phyloP scores from a whole-genome alignment of 78 protist species.

The Goniomonas avonlea region DNA sequence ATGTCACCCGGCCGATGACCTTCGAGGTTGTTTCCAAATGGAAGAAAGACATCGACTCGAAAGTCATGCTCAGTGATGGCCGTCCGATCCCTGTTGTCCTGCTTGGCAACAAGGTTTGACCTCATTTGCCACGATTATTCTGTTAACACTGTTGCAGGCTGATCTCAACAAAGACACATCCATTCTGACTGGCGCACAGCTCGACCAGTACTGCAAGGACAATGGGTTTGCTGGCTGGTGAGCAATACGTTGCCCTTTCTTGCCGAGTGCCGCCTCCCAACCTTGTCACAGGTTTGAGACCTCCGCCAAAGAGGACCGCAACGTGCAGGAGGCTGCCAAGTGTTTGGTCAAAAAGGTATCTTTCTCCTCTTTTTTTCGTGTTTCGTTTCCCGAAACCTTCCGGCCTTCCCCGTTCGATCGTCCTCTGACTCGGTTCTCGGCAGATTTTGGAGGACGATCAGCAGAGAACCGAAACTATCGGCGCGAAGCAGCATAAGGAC shows the following conservation, averaged over 20 bases:
- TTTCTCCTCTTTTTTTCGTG: background rate
- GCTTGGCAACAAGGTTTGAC: conserved; percentile 17
- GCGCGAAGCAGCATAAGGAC: too few species aligned
- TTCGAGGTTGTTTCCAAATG: conserved; percentile 11
- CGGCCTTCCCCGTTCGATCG: background rate
- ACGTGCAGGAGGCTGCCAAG: conserved; percentile 12
- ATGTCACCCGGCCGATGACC: conserved; percentile 12
- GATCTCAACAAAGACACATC: background rate
- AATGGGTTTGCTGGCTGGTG: background rate
- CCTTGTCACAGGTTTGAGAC: background rate
- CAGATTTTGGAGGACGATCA: too few species aligned
- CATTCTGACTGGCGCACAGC: background rate
- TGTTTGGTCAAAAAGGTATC: background rate
- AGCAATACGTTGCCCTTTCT: background rate
- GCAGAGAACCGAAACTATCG: too few species aligned
- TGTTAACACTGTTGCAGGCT: background rate
- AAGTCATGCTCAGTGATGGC: background rate
- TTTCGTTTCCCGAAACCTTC: background rate
- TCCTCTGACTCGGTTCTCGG: background rate
- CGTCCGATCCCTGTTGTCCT: conserved; percentile 7
- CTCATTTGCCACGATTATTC: background rate
- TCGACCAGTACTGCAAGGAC: background rate
- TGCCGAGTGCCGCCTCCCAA: background rate
- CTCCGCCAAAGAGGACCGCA: conserved; percentile 11
- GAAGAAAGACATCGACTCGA: conserved; percentile 33